Percentiles rank a stretch among this genome's conserved stretches.
phyloP scores from a whole-genome alignment of 225 moss, liverwort and hornwort species.

The Bryum argenteum region DNA sequence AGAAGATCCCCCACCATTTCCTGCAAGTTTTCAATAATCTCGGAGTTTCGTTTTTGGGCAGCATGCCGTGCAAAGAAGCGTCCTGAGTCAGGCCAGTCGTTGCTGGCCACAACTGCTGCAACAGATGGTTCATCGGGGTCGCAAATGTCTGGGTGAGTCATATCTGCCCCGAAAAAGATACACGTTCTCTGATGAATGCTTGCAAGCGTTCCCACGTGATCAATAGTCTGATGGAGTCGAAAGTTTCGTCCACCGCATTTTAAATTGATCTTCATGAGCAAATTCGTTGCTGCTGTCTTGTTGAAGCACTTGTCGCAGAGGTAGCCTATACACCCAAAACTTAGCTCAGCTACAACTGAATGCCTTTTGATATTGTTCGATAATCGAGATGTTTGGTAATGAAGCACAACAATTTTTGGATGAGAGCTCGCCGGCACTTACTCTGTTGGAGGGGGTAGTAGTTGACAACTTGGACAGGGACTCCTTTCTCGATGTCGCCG shows the following conservation, averaged over 20 bases:
- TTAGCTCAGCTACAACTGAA: neutral
- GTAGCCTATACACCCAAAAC: slow-evolving; percentile 21
- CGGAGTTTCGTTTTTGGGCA: slow-evolving; percentile 15
- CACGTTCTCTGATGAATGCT: slow-evolving; percentile 39
- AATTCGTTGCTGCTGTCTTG: slow-evolving; percentile 40
- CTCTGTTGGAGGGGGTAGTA: slow-evolving; percentile 40
- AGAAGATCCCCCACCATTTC: slow-evolving; percentile 45
- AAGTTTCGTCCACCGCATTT: slow-evolving; percentile 51
- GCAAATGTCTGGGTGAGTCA: slow-evolving; percentile 27
- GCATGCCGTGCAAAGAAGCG: slow-evolving; percentile 43
- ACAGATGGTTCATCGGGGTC: slow-evolving; percentile 37
- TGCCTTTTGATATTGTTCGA: neutral
- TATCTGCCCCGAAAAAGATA: slow-evolving; percentile 46
- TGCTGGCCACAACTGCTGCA: slow-evolving; percentile 51
- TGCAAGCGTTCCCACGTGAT: slow-evolving; percentile 39
- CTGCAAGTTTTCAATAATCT: slow-evolving; percentile 43
- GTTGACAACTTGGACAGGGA: slow-evolving; percentile 48
- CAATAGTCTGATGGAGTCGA: slow-evolving; percentile 42
- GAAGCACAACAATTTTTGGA: neutral
- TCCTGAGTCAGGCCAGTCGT: slow-evolving; percentile 53
- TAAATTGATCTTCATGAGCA: slow-evolving; percentile 54
- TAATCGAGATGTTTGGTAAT: neutral
- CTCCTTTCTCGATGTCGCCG: slow-evolving; percentile 46
- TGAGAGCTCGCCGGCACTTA: slow-evolving; percentile 15
- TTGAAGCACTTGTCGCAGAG: slow-evolving; percentile 43